Evolutionary conservation across 75 land plant species (phyloP).

Genomic region (Sequoia sempervirens): DNA sequence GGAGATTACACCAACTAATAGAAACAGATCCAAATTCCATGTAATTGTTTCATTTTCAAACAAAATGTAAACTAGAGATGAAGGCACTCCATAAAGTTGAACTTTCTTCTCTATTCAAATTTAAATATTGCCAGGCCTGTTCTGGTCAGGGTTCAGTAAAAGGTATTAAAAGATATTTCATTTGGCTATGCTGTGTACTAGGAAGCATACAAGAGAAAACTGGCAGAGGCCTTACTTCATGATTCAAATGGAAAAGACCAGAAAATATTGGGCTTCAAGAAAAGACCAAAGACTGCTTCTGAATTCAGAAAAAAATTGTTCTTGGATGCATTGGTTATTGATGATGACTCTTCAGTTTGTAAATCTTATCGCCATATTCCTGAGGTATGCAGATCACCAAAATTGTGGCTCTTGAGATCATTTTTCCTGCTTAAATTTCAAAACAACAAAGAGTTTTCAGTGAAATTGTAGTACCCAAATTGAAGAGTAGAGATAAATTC

Average conservation of each 20-base stretch:
- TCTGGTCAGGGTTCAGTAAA: not conserved
- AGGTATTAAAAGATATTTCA: not conserved
- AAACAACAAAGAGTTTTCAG: too few species aligned
- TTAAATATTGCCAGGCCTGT: not conserved
- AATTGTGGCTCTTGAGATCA: not conserved
- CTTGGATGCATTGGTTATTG: not conserved
- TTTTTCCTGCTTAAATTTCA: too few species aligned
- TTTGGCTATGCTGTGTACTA: not conserved
- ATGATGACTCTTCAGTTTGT: not conserved
- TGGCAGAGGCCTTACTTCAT: slow-evolving; percentile 46
- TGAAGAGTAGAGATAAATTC: too few species aligned
- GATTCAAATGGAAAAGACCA: slow-evolving; percentile 31
- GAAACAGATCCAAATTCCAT: too few species aligned
- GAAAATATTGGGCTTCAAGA: slow-evolving; percentile 50
- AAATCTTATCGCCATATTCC: not conserved
- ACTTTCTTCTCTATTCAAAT: not conserved
- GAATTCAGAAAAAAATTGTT: not conserved
- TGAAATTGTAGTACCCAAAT: too few species aligned
- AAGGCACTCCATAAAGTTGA: not conserved
- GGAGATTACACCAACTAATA: too few species aligned
- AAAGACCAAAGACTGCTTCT: slow-evolving; percentile 16
- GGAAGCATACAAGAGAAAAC: slow-evolving; percentile 47
- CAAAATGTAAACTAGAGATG: not conserved
- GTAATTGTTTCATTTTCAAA: too few species aligned
- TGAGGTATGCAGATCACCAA: not conserved